Evolutionary conservation across 176 grass and related monocot species (phyloP).

Genomic region (Phyllostachys edulis): DNA sequence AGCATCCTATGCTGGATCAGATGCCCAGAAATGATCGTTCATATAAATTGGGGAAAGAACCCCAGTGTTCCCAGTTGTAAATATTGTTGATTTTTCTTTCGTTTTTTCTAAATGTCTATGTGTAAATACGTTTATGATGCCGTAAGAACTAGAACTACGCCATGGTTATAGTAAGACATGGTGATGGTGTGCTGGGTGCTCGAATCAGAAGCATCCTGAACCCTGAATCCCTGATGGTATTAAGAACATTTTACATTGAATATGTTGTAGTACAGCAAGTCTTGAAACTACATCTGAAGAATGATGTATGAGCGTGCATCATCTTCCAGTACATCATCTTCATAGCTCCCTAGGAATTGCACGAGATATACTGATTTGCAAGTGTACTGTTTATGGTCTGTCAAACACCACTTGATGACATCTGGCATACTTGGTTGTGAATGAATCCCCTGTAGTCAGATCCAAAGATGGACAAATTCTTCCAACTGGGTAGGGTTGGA

Average conservation of each 20-base stretch:
- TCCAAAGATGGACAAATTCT: no score
- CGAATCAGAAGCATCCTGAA: not conserved
- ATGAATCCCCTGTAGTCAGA: no score
- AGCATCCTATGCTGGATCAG: slow-evolving; percentile 7
- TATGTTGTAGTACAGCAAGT: not conserved
- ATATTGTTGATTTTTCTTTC: slow-evolving; percentile 22
- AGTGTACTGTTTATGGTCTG: no score
- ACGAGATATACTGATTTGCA: no score
- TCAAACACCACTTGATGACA: no score
- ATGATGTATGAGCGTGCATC: not conserved
- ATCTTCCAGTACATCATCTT: not conserved
- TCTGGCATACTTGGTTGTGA: no score
- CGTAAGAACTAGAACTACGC: not conserved
- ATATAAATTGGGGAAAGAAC: not conserved
- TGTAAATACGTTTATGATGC: slow-evolving; percentile 28
- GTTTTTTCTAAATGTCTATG: not conserved
- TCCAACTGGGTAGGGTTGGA: no score
- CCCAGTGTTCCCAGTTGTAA: slow-evolving; percentile 4
- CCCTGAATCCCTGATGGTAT: not conserved
- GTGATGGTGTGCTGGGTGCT: slow-evolving; percentile 8
- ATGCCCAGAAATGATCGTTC: slow-evolving; percentile 29
- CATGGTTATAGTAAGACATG: slow-evolving; percentile 14
- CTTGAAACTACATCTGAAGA: not conserved
- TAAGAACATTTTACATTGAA: not conserved
- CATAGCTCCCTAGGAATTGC: no score